Percentiles rank a stretch among this genome's conserved stretches.
These are phyloP conservation scores for Boletus sp. DNA, from an alignment of 768 basidiomycete genomes.

Conservation along the genomic window DNA sequence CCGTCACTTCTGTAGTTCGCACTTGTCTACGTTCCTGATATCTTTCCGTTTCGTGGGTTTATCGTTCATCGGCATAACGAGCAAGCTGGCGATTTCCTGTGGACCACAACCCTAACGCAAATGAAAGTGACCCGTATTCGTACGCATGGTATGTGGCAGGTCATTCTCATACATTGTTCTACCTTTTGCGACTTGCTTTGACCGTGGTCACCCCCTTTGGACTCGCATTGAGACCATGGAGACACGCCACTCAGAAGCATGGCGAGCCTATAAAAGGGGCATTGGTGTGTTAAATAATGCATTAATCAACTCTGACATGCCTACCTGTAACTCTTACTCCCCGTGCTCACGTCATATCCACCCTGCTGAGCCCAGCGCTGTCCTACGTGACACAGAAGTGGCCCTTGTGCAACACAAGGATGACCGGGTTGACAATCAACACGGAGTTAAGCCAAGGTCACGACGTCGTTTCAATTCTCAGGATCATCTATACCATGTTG, in stretches of 20 bases:
- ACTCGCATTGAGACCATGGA: conserved; percentile 4
- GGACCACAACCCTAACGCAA: neutral
- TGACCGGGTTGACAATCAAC: neutral
- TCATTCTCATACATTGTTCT: conserved; percentile 8
- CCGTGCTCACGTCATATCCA: neutral
- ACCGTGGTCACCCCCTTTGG: conserved; percentile 6
- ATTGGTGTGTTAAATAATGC: neutral
- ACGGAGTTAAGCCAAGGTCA: neutral
- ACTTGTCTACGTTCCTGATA: neutral
- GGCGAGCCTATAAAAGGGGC: conserved; percentile 8
- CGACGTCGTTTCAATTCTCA: conserved; percentile 3
- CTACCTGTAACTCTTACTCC: neutral
- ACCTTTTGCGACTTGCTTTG: conserved; percentile 6
- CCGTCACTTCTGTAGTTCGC: conserved; percentile 4
- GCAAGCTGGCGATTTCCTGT: neutral
- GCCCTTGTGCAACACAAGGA: conserved; percentile 1
- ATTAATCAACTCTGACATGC: conserved; percentile 1
- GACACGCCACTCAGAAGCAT: conserved; percentile 4
- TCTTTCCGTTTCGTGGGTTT: neutral
- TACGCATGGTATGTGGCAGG: conserved; percentile 8
- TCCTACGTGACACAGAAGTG: neutral
- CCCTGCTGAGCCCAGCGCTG: neutral
- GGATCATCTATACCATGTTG: neutral
- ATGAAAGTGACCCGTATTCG: neutral
- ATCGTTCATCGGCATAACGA: neutral